These are phyloP conservation scores for Orbilia blumenaviensis DNA, from an alignment of 2,329 filamentous ascomycete species.

Conservation along the genomic window DNA sequence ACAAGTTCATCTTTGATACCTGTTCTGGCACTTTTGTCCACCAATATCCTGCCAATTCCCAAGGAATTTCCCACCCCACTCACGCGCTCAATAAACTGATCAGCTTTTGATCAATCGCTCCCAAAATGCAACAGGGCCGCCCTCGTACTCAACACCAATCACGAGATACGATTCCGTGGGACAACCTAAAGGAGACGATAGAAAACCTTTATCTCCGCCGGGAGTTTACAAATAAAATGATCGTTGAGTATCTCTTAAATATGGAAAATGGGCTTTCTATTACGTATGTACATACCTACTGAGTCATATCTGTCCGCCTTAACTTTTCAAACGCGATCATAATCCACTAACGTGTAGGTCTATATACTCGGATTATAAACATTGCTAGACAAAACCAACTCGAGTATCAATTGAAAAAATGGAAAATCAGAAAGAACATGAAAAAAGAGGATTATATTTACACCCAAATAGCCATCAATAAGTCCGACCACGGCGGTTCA, in stretches of 20 bases:
- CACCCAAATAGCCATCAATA: background rate
- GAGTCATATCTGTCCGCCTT: no score
- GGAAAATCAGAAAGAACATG: constrained; percentile 20
- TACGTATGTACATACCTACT: background rate
- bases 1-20: no score
- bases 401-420: constrained; percentile 1
- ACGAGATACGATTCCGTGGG: background rate
- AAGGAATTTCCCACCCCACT: no score
- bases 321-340: no score
- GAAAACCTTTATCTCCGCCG: background rate
- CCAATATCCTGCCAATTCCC: no score
- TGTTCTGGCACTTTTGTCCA: no score
- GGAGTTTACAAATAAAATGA: background rate
- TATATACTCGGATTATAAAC: background rate
- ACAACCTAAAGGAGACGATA: background rate
- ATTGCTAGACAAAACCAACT: constrained; percentile 1
- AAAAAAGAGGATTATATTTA: constrained; percentile 10
- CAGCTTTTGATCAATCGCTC: no score
- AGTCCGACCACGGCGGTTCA: no score
- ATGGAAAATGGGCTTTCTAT: background rate
- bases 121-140: background rate
- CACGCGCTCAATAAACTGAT: no score
- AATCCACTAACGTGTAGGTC: no score
- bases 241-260: background rate
- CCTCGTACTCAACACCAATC: background rate